Evolutionary conservation across 192 early-diverging fungal genomes (phyloP).

Genomic region (Borealophlyctis nickersoniae): DNA sequence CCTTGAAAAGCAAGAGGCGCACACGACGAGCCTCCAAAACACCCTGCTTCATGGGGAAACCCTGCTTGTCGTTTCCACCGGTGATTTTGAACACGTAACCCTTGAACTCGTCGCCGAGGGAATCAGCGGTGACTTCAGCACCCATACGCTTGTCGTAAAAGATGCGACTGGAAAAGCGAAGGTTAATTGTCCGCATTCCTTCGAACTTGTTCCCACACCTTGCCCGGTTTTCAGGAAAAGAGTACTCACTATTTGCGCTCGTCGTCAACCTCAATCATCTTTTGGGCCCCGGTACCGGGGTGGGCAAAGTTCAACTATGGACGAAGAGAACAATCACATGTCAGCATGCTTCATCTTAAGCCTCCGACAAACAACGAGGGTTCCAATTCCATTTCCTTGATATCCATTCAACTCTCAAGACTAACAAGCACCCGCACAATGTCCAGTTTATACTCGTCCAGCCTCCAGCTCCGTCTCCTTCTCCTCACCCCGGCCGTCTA

Average conservation of each 20-base stretch:
- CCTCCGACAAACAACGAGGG: not conserved
- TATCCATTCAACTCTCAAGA: not conserved
- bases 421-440: too few species aligned
- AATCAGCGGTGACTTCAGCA: slow-evolving; percentile 90
- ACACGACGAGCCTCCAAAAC: slow-evolving; percentile 63
- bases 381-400: not conserved
- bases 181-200: slow-evolving; percentile 15
- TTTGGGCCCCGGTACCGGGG: slow-evolving; percentile 97
- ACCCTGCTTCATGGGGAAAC: slow-evolving; percentile 99
- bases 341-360: too few species aligned
- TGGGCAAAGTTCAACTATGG: slow-evolving; percentile 98
- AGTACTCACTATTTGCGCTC: slow-evolving; percentile 81
- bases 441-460: not conserved
- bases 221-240: slow-evolving; percentile 3
- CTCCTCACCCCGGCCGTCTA: not conserved
- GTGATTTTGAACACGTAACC: slow-evolving; percentile 99
- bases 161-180: slow-evolving; percentile 64
- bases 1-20: slow-evolving; percentile 69
- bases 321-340: too few species aligned
- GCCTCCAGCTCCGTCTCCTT: not conserved
- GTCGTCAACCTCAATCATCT: slow-evolving; percentile 96
- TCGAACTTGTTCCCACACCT: not conserved
- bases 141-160: slow-evolving; percentile 99
- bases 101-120: slow-evolving; percentile 99
- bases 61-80: slow-evolving; percentile 97